These are phyloP conservation scores for Citropsis articulata DNA, from an alignment of 345 rosid genomes.

Conservation along the genomic window DNA sequence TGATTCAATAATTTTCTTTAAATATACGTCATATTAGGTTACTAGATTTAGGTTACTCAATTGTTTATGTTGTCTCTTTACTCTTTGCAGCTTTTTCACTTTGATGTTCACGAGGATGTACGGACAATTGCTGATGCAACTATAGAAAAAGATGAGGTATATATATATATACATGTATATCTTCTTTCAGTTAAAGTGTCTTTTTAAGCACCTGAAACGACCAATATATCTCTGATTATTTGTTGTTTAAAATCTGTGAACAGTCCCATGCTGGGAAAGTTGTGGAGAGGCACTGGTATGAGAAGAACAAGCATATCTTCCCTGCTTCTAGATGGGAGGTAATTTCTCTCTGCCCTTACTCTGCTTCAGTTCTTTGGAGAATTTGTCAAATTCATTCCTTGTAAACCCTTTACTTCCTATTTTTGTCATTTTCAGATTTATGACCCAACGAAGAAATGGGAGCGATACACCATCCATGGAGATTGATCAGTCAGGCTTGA, in stretches of 20 bases:
- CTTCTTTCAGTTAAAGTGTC: not conserved
- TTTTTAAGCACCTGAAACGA: not conserved
- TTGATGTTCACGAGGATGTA: constrained; percentile 98
- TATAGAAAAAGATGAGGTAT: constrained; percentile 94
- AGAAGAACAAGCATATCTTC: constrained; percentile 97
- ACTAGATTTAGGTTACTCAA: not conserved
- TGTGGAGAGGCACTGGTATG: constrained; percentile 99
- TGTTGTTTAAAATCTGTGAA: constrained; percentile 3
- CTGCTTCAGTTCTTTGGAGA: not conserved
- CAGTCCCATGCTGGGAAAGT: constrained; percentile 99
- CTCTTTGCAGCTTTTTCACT: constrained; percentile 81
- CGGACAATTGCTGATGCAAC: constrained; percentile 96
- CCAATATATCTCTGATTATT: not conserved
- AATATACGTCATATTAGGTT: too few relatives aligned
- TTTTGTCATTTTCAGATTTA: constrained; percentile 51
- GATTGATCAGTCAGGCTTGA: constrained; percentile 38
- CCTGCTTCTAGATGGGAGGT: constrained; percentile 99
- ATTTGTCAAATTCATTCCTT: not conserved
- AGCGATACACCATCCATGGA: constrained; percentile 93
- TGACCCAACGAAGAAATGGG: constrained; percentile 89
- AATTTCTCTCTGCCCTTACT: constrained; percentile 1
- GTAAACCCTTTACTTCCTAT: not conserved
- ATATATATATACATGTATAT: constrained; percentile 34
- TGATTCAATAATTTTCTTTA: not conserved
- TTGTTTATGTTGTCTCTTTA: not conserved